phyloP scores from a whole-genome alignment of 768 basidiomycete species.

The Hypholoma sublateritium region DNA sequence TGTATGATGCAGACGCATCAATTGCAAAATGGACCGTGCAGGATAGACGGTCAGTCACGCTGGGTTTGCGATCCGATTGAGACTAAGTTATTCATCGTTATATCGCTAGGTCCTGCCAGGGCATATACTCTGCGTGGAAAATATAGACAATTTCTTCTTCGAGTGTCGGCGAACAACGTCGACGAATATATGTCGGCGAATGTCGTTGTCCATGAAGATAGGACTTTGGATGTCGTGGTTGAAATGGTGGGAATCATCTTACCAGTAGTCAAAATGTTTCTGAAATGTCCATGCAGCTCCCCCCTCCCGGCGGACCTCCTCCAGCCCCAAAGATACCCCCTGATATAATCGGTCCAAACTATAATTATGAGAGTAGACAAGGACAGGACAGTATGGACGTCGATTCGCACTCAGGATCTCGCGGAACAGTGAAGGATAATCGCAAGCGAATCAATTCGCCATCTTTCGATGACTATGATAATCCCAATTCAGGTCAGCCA shows the following conservation, averaged over 20 bases:
- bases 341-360: constrained; percentile 13
- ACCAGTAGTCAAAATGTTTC: neutral
- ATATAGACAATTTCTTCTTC: constrained; percentile 69
- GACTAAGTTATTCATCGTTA: neutral
- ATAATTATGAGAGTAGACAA: neutral
- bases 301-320: constrained; percentile 31
- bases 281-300: constrained; percentile 27
- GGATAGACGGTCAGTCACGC: constrained; percentile 61
- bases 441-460: constrained; percentile 24
- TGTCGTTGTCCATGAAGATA: constrained; percentile 50
- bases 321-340: constrained; percentile 31
- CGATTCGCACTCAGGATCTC: neutral
- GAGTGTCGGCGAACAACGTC: constrained; percentile 52
- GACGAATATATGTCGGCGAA: constrained; percentile 56
- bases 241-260: constrained; percentile 44
- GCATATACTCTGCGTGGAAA: constrained; percentile 66
- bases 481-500: neutral
- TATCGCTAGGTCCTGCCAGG: constrained; percentile 57
- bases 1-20: constrained; percentile 35
- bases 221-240: constrained; percentile 57
- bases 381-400: neutral
- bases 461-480: constrained; percentile 25
- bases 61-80: too few species aligned
- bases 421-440: neutral
- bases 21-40: constrained; percentile 60